phyloP scores from a whole-genome alignment of 2,329 filamentous ascomycete genomes.

The Monosporascus sp. region DNA sequence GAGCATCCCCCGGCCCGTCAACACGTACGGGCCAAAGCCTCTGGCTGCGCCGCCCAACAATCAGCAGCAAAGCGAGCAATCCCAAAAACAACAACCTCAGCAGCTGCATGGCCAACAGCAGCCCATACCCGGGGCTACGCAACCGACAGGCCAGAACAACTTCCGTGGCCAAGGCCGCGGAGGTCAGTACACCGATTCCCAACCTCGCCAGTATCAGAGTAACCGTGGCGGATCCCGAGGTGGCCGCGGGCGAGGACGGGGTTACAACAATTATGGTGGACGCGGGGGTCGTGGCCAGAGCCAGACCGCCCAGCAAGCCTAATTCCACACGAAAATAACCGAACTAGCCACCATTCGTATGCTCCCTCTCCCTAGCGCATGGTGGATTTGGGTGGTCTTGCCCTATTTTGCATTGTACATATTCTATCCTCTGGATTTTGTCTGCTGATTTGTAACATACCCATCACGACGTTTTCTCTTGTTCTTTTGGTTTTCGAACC shows the following conservation, averaged over 20 bases:
- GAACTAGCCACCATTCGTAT: constrained; percentile 1
- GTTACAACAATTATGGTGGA: constrained; percentile 30
- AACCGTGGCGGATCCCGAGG: constrained; percentile 21
- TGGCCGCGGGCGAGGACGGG: constrained; percentile 25
- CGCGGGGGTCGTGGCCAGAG: constrained; percentile 26
- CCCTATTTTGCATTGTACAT: constrained; percentile 26
- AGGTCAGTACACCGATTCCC: constrained; percentile 27
- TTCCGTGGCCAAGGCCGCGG: constrained; percentile 19
- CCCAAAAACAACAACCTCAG: constrained; percentile 22
- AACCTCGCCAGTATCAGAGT: constrained; percentile 27
- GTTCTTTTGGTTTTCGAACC: constrained; percentile 19
- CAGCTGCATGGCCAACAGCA: constrained; percentile 21
- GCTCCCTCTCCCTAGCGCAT: constrained; percentile 1
- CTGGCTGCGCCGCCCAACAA: constrained; percentile 13
- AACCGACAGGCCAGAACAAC: constrained; percentile 24
- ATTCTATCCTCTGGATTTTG: constrained; percentile 22
- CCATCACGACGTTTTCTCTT: constrained; percentile 23
- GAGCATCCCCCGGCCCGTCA: constrained; percentile 78
- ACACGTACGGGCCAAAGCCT: constrained; percentile 35
- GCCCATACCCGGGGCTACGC: constrained; percentile 14
- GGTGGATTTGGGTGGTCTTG: constrained; percentile 3
- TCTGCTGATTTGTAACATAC: constrained; percentile 29
- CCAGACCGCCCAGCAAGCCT: constrained; percentile 26
- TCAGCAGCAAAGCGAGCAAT: constrained; percentile 22
- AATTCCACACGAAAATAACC: constrained; percentile 7